Conservation (phyloP, 768 basidiomycete genomes). For the Collybia nuda region DNA sequence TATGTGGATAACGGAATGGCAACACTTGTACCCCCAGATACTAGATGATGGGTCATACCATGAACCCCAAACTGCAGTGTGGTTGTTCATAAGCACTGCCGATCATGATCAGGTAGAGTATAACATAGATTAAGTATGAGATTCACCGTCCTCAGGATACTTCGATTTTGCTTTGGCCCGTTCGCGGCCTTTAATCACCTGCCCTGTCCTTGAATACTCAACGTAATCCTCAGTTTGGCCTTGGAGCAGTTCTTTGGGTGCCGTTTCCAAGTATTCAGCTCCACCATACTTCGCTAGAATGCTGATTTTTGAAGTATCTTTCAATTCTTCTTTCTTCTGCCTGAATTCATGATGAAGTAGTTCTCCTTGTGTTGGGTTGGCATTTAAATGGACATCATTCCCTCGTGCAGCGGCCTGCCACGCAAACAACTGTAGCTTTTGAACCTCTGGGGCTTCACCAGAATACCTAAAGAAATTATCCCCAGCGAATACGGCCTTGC, state of each 20-base stretch:
- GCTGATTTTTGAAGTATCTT: conserved; percentile 85
- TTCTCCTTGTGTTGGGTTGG: conserved; percentile 95
- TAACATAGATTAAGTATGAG: conserved; percentile 1
- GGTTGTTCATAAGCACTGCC: conserved; percentile 87
- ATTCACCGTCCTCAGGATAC: conserved; percentile 91
- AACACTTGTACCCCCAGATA: conserved; percentile 93
- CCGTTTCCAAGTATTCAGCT: conserved; percentile 84
- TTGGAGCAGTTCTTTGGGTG: conserved; percentile 89
- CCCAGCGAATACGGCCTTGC: conserved; percentile 85
- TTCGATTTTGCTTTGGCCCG: conserved; percentile 85
- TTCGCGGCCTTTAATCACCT: conserved; percentile 90
- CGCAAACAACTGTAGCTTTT: conserved; percentile 92
- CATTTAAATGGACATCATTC: conserved; percentile 93
- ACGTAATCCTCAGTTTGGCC: conserved; percentile 98
- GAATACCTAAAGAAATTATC: conserved; percentile 94
- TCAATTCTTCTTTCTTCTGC: conserved; percentile 89
- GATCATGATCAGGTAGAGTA: conserved; percentile 5
- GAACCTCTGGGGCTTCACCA: conserved; percentile 91
- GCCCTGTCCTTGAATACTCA: conserved; percentile 92
- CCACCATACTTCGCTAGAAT: conserved; percentile 95
- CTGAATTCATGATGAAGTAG: conserved; percentile 88
- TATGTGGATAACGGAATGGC: conserved; percentile 81
- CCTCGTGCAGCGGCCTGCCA: conserved; percentile 95
- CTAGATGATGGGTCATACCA: conserved; percentile 76
- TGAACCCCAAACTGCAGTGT: conserved; percentile 97